Evolutionary conservation across 208 protist species (phyloP).

Genomic region (Trypanosoma lewisi): DNA sequence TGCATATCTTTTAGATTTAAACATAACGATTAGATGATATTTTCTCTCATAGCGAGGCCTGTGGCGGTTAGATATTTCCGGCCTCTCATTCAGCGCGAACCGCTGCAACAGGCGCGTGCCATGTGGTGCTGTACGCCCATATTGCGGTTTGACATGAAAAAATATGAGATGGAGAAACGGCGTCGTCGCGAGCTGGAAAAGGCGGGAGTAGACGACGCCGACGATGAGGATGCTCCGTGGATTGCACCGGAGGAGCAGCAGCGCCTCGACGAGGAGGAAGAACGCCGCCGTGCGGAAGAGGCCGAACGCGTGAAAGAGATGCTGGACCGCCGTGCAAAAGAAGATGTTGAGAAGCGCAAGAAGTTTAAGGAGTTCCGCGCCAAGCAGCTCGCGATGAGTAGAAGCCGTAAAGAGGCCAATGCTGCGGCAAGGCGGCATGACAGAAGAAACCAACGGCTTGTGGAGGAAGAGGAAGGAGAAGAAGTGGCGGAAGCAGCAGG

Average conservation of each 20-base stretch:
- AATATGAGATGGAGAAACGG: conserved; percentile 78
- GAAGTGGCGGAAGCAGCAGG: conserved; percentile 18
- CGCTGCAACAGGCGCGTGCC: conserved; percentile 3
- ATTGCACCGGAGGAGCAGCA: conserved; percentile 73
- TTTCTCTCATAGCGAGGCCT: background rate
- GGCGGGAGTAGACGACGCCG: conserved; percentile 55
- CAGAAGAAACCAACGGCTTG: conserved; percentile 14
- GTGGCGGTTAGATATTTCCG: background rate
- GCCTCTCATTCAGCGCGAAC: background rate
- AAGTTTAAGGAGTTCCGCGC: conserved; percentile 80
- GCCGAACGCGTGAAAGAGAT: conserved; percentile 57
- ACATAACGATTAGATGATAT: background rate
- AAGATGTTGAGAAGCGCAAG: conserved; percentile 64
- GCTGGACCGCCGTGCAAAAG: conserved; percentile 50
- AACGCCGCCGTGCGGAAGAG: conserved; percentile 37
- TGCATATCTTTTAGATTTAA: too few species aligned
- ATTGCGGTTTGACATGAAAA: conserved; percentile 63
- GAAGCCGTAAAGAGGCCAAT: conserved; percentile 50
- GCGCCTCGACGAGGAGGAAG: conserved; percentile 65
- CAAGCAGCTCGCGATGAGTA: conserved; percentile 72
- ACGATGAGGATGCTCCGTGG: conserved; percentile 55
- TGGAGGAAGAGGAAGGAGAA: conserved; percentile 32
- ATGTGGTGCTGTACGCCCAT: conserved; percentile 27
- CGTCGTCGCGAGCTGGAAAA: conserved; percentile 67
- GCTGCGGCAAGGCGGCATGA: conserved; percentile 44